Evolutionary conservation across 2,329 filamentous ascomycete species (phyloP), one percentile per base, ranked within the genome.

Genomic region (Trichophyton rubrum): DNA sequence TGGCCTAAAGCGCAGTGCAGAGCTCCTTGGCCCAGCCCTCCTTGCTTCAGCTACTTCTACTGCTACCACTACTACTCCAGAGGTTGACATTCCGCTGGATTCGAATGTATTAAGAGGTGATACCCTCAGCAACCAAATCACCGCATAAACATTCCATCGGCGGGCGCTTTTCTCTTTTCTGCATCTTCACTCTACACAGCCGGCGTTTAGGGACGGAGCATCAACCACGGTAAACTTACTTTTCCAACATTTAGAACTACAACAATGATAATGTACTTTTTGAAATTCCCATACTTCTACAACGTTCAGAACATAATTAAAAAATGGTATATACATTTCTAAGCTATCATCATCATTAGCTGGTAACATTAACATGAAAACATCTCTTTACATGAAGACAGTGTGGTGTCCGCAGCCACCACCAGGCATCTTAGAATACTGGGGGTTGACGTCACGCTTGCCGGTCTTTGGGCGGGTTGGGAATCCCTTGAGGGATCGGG

Each of bases 401-500:
- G 17, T 24, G 20, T 20, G 27, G n/a, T 43, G 57, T 27, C 49
- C 27, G 22, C 49, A 53, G 3, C 49, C 49, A 33, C 49, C 49
- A 33, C 49, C 55, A 15, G 33, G 9, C 55, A 57, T 57, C 33
- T 38, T 38, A 38, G 33, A 7, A 17, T 11, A 27, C 15, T 38
- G 6, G 13, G 55, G 40, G 33, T 22, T 43, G 7, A 40, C 17
- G 1, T 24, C 58, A 53, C 60, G 58, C 62, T 63, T 60, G 3
- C n/a, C 15, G 3, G 53, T 61, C 56, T 59, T 60, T 17, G 33
- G 33, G 15, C 59, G 55, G 33, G 62, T 60, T 38, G 64, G 64
- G 53, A 65, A 56, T 4, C 27, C 24, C 0, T 27, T 9, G 9
- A 59, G 59, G 0, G 84, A 86, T 2, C 75, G 69, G 9, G 85